Evolutionary conservation across 2,329 filamentous ascomycete genomes (phyloP), one percentile per base, ranked within the genome.

Genomic region (Sporothrix brunneoviolacea): DNA sequence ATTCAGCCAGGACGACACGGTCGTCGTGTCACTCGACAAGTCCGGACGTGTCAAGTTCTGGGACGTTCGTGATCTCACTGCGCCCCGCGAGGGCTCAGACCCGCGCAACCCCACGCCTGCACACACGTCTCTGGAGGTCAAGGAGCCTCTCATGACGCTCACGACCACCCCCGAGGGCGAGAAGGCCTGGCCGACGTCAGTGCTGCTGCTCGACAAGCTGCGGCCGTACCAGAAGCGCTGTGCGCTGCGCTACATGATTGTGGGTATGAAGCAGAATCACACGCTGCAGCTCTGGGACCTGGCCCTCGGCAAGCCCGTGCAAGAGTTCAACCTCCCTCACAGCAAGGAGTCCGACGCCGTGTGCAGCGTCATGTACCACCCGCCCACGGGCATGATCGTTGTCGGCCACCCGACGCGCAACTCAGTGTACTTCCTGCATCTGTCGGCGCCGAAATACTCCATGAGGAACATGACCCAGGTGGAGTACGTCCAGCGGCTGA

Each of bases 201-300:
- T 98, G 52, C 79, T 95, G 65, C 86, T 98, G 68, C 83, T 98
- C 60, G 93, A 98, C 71, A 98, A 97, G 75, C 83, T 91, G 68
- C 87, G 91, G 56, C 90, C 93, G 40, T 96, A 94, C 69, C 81
- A 84, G 70, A 95, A 93, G 71, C 85, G 87, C 54, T 86, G 87
- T 62, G 91, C 94, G 42, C 76, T 96, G 56, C 83, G 93, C 55
- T 98, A 98, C 72, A 85, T 98, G 73, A 84, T 98, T 65, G 88
- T 98, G 55, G 93, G 93, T 61, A 89, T 97, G 81, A 96, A 97
- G 73, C 93, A 98, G 68, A 98, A 98, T 69, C 93, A 98, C 71
- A 94, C 91, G 50, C 81, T 98, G 55, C 94, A 98, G 74, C 81
- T 98, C 39, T 98, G 93, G 94, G 93, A 98, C 73, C 83, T 98